These are phyloP conservation scores for Arachnopeziza araneosa DNA, from an alignment of 2,329 filamentous ascomycete genomes.

Conservation along the genomic window DNA sequence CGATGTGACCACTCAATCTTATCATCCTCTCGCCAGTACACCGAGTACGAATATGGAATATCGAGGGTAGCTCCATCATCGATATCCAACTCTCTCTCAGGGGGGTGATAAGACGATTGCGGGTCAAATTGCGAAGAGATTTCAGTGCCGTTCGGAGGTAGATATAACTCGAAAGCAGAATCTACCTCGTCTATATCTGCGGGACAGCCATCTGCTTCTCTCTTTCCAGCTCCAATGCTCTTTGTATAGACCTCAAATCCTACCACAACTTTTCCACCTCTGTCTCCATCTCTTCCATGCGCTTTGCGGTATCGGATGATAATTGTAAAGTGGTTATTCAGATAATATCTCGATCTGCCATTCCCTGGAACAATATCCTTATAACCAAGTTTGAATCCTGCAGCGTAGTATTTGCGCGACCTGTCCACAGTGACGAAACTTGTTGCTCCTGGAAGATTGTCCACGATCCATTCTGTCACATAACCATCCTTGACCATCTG, in stretches of 20 bases:
- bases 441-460: constrained; percentile 84
- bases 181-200: constrained; percentile 57
- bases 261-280: constrained; percentile 73
- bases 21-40: constrained; percentile 82
- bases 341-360: constrained; percentile 60
- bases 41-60: constrained; percentile 82
- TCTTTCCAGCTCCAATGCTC: constrained; percentile 60
- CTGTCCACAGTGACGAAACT: constrained; percentile 85
- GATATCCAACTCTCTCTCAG: constrained; percentile 48
- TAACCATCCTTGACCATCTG: constrained; percentile 74
- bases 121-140: constrained; percentile 44
- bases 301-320: constrained; percentile 73
- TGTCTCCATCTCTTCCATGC: constrained; percentile 60
- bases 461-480: constrained; percentile 89
- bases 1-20: constrained; percentile 75
- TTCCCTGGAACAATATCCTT: constrained; percentile 55
- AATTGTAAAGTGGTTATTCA: constrained; percentile 86
- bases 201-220: constrained; percentile 62
- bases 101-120: constrained; percentile 52
- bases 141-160: constrained; percentile 56
- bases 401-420: constrained; percentile 79
- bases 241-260: constrained; percentile 89
- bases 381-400: constrained; percentile 84
- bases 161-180: constrained; percentile 62
- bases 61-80: constrained; percentile 61